Base-by-base conservation (phyloP, 768 basidiomycete genomes). In the Lactifluus subvellereus region DNA sequence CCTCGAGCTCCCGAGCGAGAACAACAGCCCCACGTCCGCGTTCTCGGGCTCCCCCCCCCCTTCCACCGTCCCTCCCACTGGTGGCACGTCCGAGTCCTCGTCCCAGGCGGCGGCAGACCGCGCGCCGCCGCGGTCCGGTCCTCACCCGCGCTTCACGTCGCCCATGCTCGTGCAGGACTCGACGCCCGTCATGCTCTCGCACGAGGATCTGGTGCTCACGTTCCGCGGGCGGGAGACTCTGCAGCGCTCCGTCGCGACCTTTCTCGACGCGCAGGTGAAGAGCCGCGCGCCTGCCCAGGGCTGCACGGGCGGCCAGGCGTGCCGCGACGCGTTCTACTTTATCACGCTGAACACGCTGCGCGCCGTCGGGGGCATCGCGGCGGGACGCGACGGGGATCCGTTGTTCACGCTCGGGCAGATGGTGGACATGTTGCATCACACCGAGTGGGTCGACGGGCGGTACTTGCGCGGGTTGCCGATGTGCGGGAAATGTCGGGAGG, bases 341-440 rank as follows among this genome's bases (percentile, higher is more conserved):
- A 83, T 91, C 75, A 82, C 82, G 77, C 80, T 90, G 61, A 89
- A 90, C 71, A 75, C 86, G 35, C 74, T 89, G 47, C 83, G 88
- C 60, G 80, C 84, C 22, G 80, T 90, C 49, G 84, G 86, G 0
- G 89, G 89, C 0, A 84, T 90, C 61, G 82, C 87, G 1, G 79
- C 77, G 59, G 88, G 88, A 52, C 78, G 89, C 30, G 88, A 90
- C 68, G 88, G 84, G 3, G 89, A 91, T 69, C 85, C 87, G 56
- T 72, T 91, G 27, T 88, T 79, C 69, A 87, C 87, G 60, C 80
- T 91, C 49, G 68, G 76, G 4, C 88, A 89, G 72, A 84, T 84
- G 16, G 76, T 78, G 58, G 87, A 87, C 68, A 89, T 90, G 89
- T 76, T 90, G 50, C 78, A 79, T 22, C 77, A 88, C 54, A 85